Evolutionary conservation across 768 basidiomycete species (phyloP), one percentile per base, ranked within the genome.

Genomic region (Boletus reticuloceps): DNA sequence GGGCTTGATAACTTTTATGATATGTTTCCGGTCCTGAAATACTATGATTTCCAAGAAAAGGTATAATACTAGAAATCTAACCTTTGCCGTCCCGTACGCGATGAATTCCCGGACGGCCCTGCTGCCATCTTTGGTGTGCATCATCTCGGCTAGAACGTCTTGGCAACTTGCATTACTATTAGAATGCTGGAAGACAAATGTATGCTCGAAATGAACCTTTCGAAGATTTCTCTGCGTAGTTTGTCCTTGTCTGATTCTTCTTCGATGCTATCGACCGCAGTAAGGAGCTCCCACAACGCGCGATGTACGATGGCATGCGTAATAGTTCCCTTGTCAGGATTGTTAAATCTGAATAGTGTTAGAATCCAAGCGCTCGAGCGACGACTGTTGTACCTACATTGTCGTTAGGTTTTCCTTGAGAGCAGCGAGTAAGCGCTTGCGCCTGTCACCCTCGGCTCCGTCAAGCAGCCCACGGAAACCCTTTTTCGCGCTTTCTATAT

Each of bases 101-200:
- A 96, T 78, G 69, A 97, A 90, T 58, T 94, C 87, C 41, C 94
- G 84, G 4, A 90, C 93, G 29, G 82, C 85, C 20, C 90, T 84
- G 55, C 91, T 91, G 19, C 94, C 94, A 62, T 96, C 91, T 65
- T 84, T 92, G 16, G 94, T 98, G 64, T 98, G 94, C 0, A 94
- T 91, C 80, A 96, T 90, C 66, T 97, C 94, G 0, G 94, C 87
- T 8, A 96, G 75, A 19, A 88, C 79, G 40, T 96, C 94, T 58
- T 91, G 85, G 62, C 89, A 90, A 48, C 90, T 92, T 31, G 58
- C 32, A 38, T 22, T 32, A 43, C 16, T 1, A n/a, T 62, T 12
- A 65, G 43, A 2, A 12, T 27, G 13, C 19, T 53, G n/a, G 4
- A n/a, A 38, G 1, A 46, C 16, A 3, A 20, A 42, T 25, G 36